phyloP scores from a whole-genome alignment of 768 basidiomycete species.

The Lactarius pseudohatsudake region DNA sequence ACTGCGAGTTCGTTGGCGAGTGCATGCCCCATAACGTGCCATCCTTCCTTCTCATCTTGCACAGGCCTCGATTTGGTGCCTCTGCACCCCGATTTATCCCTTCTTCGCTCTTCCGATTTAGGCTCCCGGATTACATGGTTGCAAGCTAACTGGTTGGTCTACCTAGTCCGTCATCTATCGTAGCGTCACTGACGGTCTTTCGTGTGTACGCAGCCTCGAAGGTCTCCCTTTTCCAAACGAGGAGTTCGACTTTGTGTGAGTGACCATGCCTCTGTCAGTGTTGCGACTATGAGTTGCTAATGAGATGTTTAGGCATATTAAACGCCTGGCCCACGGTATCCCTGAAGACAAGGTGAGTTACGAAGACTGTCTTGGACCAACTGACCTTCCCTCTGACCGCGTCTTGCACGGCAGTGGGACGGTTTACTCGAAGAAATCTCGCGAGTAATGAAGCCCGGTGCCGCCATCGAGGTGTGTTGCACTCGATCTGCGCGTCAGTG shows the following conservation, averaged over 20 bases:
- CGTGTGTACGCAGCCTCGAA: constrained; percentile 49
- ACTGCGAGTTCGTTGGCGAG: constrained; percentile 64
- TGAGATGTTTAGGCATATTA: constrained; percentile 54
- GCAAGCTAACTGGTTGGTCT: constrained; percentile 66
- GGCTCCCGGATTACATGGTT: constrained; percentile 67
- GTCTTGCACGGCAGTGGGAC: constrained; percentile 54
- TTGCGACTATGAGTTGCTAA: not conserved
- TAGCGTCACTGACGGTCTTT: constrained; percentile 14
- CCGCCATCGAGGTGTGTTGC: constrained; percentile 58
- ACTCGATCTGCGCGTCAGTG: not conserved
- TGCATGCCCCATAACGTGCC: constrained; percentile 1
- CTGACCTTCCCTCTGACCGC: not conserved
- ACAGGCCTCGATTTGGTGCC: constrained; percentile 70
- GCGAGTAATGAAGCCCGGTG: constrained; percentile 73
- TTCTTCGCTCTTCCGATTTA: constrained; percentile 56
- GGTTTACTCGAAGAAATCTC: constrained; percentile 63
- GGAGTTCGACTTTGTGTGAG: constrained; percentile 78
- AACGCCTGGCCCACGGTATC: constrained; percentile 69
- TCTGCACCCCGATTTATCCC: constrained; percentile 65
- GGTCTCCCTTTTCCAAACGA: constrained; percentile 66
- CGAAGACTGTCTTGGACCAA: not conserved
- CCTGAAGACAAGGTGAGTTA: constrained; percentile 66
- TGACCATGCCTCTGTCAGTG: constrained; percentile 16
- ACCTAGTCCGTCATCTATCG: constrained; percentile 14
- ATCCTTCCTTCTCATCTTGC: not conserved